Base-by-base conservation (phyloP, 352 stramenopile genomes). In the Globisporangium camurandrum region DNA sequence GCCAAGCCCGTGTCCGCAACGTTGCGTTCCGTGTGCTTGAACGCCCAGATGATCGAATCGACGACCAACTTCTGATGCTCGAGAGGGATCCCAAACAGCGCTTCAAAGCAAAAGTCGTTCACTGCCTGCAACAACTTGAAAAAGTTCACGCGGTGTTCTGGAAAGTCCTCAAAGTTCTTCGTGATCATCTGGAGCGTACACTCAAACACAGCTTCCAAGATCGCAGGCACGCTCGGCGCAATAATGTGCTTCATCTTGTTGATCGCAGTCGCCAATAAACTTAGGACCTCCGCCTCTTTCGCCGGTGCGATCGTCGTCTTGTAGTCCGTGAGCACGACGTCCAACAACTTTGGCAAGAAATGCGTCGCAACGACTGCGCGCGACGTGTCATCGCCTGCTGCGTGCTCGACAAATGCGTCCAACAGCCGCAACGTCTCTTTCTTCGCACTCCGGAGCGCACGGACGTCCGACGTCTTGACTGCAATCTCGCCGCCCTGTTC, bases 111-210 rank as follows among this genome's bases (percentile, higher is more conserved):
- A 61, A 98, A 95, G 37, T 93, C 83, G 50, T 97, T 97, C 39
- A 98, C 86, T 7, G 88, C 88, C 59, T 94, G 91, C 24, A 99
- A 73, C 53, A 99, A 91, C 64, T 97, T 95, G 84, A 98, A 99
- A 59, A 99, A 99, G 56, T 96, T 93, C 52, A 99, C 93, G 49
- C 97, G 83, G 66, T 99, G 95, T 63, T 99, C 97, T 0, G 97
- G 96, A 66, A 96, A 99, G 64, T 99, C 96, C 64, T 98, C 88
- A 66, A 99, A 99, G 74, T 99, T 99, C 53, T 87, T 95, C 7
- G 96, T 99, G 64, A 99, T 99, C 95, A 99, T 99, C 65, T 98
- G 86, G 26, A 99, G 74, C 36, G 97, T 99, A 61, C 91, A 97
- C 74, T 98, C 93, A 65, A 99, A 99, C 24, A 99, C 93, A 46